phyloP scores from a whole-genome alignment of 768 basidiomycete genomes.

The Leccinellum luteum region DNA sequence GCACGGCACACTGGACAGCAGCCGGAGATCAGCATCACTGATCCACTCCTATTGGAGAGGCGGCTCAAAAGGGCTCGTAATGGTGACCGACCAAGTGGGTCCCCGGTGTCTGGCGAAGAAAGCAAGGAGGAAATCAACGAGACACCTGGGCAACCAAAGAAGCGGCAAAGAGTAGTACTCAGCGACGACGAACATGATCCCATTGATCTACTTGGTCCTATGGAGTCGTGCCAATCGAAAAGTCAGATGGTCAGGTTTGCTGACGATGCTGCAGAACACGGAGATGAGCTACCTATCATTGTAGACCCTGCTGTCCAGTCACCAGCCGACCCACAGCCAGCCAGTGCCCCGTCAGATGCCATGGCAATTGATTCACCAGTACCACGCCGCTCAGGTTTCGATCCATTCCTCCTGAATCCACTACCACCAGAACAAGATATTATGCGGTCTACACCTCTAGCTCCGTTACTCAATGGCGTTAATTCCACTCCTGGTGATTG shows the following conservation, averaged over 20 bases:
- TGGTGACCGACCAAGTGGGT: constrained; percentile 50
- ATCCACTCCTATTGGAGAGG: constrained; percentile 72
- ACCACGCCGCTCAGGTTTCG: constrained; percentile 44
- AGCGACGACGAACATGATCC: constrained; percentile 50
- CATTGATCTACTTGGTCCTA: constrained; percentile 37
- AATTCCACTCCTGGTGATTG: constrained; percentile 1
- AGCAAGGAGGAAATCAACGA: constrained; percentile 40
- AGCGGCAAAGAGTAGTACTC: constrained; percentile 43
- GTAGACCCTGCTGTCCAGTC: constrained; percentile 3
- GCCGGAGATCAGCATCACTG: constrained; percentile 71
- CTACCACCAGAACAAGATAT: constrained; percentile 33
- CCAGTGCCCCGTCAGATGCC: constrained; percentile 7
- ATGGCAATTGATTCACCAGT: constrained; percentile 40
- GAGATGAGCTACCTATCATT: constrained; percentile 14
- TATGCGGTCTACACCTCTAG: constrained; percentile 22
- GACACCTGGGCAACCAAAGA: constrained; percentile 47
- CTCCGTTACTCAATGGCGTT: constrained; percentile 25
- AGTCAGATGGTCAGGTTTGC: constrained; percentile 52
- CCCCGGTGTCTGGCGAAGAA: constrained; percentile 47
- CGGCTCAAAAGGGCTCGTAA: constrained; percentile 69
- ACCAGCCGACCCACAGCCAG: background rate
- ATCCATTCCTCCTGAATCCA: constrained; percentile 54
- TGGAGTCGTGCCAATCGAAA: constrained; percentile 32
- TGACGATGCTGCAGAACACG: constrained; percentile 24
- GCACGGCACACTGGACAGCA: constrained; percentile 70